Base-by-base conservation (phyloP, 306 rosid species). In the Carpinus fangiana region DNA sequence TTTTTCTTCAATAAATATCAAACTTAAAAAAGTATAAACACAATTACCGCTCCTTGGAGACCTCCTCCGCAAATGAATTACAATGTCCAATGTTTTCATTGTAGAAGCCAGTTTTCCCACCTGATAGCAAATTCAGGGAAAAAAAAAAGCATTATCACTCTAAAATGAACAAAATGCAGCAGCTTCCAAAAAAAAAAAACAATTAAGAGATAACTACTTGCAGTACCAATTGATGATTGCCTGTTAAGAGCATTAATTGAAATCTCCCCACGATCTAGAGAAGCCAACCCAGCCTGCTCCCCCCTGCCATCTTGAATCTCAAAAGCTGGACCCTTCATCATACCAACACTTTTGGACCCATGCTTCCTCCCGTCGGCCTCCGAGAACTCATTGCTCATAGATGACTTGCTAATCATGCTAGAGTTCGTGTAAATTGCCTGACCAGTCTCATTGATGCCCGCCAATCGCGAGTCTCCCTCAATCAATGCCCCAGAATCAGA, bases 291-390 rank as follows among this genome's bases (percentile, higher is more conserved):
- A 67, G 82, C 82, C 66, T 82, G 82, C 60, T 88, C 88, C 53
- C 79, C 80, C 81, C 79, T 65, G 70, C 78, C 76, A 73, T 85
- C 89, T 73, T 51, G 91, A 41, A 51, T 67, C 78, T 86, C 88
- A 18, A 81, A 86, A 50, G 73, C 61, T 45, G 70, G 83, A 31
- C 76, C 55, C 81, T 68, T 84, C 52, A 41, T 51, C 84, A 84
- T 28, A 56, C 82, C 81, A 65, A 84, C 92, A 72, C 79, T 73
- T 74, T 76, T 81, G 26, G 70, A 48, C 16, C 80, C 87, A 28
- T 41, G 48, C 56, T 66, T 81, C 82, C 84, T 64, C 18, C 82
- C 66, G 26, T 80, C 89, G 57, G 76, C 51, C 72, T 81, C 89
- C 0, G n/a, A 48, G 34, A 53, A 77, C 36, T 85, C 87, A 56